Percentiles rank a stretch among this genome's conserved stretches.
These are phyloP conservation scores for Penicillium robsamsonii DNA, from an alignment of 495 filamentous ascomycete species.

Conservation along the genomic window DNA sequence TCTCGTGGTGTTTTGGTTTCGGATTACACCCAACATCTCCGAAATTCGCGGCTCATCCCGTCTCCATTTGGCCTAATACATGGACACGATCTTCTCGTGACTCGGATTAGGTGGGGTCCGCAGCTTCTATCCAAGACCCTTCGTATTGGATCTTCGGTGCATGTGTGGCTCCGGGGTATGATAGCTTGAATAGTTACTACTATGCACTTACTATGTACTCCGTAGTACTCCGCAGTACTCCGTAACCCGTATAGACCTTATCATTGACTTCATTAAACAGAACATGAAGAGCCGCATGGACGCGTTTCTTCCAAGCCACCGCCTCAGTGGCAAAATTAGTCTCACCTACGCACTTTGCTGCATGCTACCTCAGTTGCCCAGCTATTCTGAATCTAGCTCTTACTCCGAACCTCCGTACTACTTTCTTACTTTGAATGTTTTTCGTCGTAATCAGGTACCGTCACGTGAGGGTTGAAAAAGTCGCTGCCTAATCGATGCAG, in stretches of 20 bases:
- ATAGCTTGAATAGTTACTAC: background rate
- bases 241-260: too few species aligned
- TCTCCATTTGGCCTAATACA: background rate
- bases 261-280: background rate
- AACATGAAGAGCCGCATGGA: constrained; percentile 1
- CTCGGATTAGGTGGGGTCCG: constrained; percentile 5
- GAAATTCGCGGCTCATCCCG: constrained; percentile 1
- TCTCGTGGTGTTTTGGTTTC: background rate
- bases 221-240: too few species aligned
- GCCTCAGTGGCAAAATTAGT: background rate
- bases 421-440: too few species aligned
- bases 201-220: background rate
- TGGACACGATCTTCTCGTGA: background rate
- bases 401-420: background rate
- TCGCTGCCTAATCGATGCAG: constrained; percentile 2
- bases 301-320: background rate
- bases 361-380: background rate
- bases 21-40: background rate
- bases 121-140: background rate
- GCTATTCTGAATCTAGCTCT: background rate
- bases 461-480: background rate
- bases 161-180: background rate
- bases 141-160: constrained; percentile 3
- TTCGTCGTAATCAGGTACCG: too few species aligned
- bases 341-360: background rate